These are phyloP conservation scores for Tolypocladium pustulatum DNA, from an alignment of 2,329 filamentous ascomycete species.

Conservation along the genomic window DNA sequence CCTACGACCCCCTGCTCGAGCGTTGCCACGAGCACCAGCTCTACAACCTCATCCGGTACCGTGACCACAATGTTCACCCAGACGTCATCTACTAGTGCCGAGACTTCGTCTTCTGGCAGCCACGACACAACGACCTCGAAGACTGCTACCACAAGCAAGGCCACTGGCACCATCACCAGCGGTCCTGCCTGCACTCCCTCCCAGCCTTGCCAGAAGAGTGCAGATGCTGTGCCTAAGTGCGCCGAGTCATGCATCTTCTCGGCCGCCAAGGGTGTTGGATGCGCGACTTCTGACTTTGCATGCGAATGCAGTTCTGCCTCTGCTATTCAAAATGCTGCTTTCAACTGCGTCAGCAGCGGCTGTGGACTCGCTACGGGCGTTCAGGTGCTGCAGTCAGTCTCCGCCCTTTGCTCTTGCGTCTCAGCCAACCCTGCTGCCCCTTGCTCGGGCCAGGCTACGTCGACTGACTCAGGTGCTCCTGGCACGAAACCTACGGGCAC, in stretches of 20 bases:
- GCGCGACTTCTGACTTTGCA: constrained; percentile 10
- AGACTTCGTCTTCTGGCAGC: not conserved
- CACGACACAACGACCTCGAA: not conserved
- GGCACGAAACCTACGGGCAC: not conserved
- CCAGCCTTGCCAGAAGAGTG: constrained; percentile 12
- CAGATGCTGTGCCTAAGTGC: constrained; percentile 13
- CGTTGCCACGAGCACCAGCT: no score
- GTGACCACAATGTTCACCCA: no score
- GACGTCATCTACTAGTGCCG: not conserved
- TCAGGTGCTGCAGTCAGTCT: constrained; percentile 9
- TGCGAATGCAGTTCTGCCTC: constrained; percentile 13
- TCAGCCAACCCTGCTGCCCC: constrained; percentile 9
- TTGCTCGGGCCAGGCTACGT: not conserved
- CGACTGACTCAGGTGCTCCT: not conserved
- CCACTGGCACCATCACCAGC: not conserved
- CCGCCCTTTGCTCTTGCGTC: constrained; percentile 14
- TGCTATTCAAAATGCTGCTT: constrained; percentile 11
- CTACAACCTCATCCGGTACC: no score
- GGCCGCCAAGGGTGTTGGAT: constrained; percentile 12
- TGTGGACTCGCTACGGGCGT: constrained; percentile 8
- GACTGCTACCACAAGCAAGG: not conserved
- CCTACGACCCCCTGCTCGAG: constrained; percentile 6
- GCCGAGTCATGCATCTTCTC: constrained; percentile 13
- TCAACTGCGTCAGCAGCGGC: constrained; percentile 9
- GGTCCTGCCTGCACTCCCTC: not conserved